Percentiles rank a stretch among this genome's conserved stretches.
Conservation (phyloP, 148 eudicot genomes). For the Cornus controversa region DNA sequence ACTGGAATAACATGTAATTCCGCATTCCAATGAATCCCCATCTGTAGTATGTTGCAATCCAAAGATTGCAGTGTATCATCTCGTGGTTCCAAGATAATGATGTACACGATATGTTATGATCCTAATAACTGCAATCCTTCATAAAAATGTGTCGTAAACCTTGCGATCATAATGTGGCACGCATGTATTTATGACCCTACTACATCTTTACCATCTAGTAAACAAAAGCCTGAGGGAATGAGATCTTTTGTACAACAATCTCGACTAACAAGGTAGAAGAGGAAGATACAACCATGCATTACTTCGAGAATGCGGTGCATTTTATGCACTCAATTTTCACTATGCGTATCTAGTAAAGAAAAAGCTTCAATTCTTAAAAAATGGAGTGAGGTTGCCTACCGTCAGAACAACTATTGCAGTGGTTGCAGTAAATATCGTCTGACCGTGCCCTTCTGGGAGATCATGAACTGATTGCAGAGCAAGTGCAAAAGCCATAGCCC, state of each 20-base stretch:
- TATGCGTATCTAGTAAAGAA: not conserved
- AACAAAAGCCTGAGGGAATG: not conserved
- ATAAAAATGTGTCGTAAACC: no score
- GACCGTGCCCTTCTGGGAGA: slow-evolving; percentile 99
- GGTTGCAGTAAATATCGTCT: slow-evolving; percentile 95
- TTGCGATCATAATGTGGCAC: no score
- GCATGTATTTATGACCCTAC: no score
- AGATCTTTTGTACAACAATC: not conserved
- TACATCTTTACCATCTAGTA: not conserved
- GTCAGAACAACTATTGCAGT: slow-evolving; percentile 97
- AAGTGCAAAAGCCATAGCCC: slow-evolving; percentile 99
- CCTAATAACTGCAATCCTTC: no score
- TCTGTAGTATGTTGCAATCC: no score
- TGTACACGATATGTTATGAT: no score
- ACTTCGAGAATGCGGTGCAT: not conserved
- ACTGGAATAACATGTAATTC: no score
- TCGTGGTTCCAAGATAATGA: no score
- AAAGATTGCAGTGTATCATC: no score
- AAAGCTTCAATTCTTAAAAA: not conserved
- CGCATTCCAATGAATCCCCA: no score
- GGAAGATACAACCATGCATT: not conserved
- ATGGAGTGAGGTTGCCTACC: slow-evolving; percentile 45
- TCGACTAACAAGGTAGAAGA: not conserved
- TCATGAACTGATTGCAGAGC: slow-evolving; percentile 98
- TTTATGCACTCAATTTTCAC: not conserved